A percentile compares a stretch with the other conserved stretches of the same genome.
Evolutionary conservation across 1,284 basidiomycete genomes (phyloP).

Genomic region (Mycena citricolor): DNA sequence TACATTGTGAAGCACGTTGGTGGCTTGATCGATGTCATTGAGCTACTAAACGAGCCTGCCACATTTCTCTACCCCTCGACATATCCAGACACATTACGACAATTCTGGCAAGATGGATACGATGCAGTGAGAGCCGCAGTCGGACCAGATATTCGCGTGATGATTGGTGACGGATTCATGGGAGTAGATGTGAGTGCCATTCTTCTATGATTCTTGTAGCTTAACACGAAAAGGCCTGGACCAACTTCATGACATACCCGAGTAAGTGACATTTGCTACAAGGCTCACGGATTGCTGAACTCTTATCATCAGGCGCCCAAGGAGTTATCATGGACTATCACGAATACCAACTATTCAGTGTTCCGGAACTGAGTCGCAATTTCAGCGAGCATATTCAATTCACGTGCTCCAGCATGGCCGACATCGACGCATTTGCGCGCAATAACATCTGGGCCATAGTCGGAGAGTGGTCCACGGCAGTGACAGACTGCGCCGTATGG

Average conservation of each 20-base stretch:
- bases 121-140: constrained; percentile 47
- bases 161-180: constrained; percentile 76
- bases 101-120: constrained; percentile 61
- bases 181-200: constrained; percentile 47
- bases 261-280: constrained; percentile 8
- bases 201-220: not conserved
- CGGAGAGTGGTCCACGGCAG: constrained; percentile 78
- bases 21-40: constrained; percentile 56
- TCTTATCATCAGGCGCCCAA: constrained; percentile 32
- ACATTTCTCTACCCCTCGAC: constrained; percentile 40
- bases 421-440: constrained; percentile 40
- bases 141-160: constrained; percentile 50
- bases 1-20: constrained; percentile 57
- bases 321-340: constrained; percentile 71
- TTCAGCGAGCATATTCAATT: constrained; percentile 58
- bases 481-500: constrained; percentile 79
- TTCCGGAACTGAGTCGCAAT: constrained; percentile 53
- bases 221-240: constrained; percentile 49
- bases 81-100: constrained; percentile 38
- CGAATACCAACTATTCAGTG: constrained; percentile 79
- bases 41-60: constrained; percentile 66
- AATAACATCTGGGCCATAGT: constrained; percentile 62
- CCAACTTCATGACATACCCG: constrained; percentile 56
- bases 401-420: constrained; percentile 42
- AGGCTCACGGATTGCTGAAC: not conserved